Evolutionary conservation across 2,329 filamentous ascomycete species (phyloP).

Genomic region (Fusarium irregulare): DNA sequence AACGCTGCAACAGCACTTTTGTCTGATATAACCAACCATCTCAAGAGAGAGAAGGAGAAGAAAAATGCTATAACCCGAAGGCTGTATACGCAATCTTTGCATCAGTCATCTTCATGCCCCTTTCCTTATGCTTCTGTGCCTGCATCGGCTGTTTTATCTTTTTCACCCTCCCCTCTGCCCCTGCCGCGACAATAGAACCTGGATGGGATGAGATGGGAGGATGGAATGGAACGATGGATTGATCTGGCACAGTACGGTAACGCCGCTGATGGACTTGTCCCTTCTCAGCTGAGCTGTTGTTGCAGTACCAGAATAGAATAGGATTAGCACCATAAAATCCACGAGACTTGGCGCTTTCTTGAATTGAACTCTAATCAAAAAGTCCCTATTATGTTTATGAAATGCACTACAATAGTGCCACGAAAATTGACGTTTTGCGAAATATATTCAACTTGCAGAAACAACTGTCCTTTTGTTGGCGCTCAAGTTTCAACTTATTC

Average conservation of each 20-base stretch:
- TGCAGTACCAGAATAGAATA: background rate
- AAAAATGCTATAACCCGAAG: constrained; percentile 9
- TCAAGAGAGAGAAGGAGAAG: background rate
- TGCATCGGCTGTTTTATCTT: background rate
- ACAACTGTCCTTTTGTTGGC: background rate
- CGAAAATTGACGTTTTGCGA: background rate
- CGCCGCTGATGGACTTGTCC: background rate
- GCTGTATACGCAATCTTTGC: constrained; percentile 13
- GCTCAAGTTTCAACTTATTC: constrained; percentile 9
- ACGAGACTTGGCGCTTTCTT: background rate
- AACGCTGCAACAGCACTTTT: constrained; percentile 30
- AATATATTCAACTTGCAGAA: constrained; percentile 18
- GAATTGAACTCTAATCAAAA: background rate
- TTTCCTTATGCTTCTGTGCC: constrained; percentile 10
- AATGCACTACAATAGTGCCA: background rate
- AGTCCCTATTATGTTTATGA: background rate
- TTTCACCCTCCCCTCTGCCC: background rate
- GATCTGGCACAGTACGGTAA: background rate
- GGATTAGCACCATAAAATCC: background rate
- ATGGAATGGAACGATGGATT: background rate
- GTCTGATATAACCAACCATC: background rate
- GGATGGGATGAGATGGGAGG: background rate
- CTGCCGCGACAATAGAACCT: background rate
- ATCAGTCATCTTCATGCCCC: constrained; percentile 14
- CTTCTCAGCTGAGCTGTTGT: constrained; percentile 1